Evolutionary conservation across 768 basidiomycete species (phyloP), one percentile per base, ranked within the genome.

Genomic region (Rhizopogon salebrosus): DNA sequence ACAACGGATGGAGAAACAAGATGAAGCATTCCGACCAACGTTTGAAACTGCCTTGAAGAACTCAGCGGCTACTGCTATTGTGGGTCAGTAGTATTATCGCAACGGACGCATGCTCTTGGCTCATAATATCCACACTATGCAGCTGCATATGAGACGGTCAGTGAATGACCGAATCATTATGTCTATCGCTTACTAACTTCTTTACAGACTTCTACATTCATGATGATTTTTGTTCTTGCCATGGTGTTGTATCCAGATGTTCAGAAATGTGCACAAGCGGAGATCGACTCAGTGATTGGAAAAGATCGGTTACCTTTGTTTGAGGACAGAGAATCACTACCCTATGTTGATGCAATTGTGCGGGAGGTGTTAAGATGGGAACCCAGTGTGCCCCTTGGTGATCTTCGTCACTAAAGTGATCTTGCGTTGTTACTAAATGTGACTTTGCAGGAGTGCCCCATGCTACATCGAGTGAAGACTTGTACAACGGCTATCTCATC

Each of bases 261-360:
- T 24, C 60, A 36, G 42, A n/a, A 41, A 26, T 45, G 54, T 16
- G 57, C 53, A 14, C 61, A 60, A 39, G 54, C 48, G 31, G 65
- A 66, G 48, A 54, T 66, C 9, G 61, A 66, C 43, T 43, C 54
- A 0, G 55, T 62, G 29, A 49, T 64, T 3, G 62, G 65, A 13
- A 31, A 39, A 13, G 55, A 59, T n/a, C 49, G 60, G 13, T 42
- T 63, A 9, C 52, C 58, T 4, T 39, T 34, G 1, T 58, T 43
- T 46, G 41, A 54, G 2, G 60, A 62, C 27, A 43, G 54, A 18
- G 29, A 9, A 11, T 49, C 41, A 24, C 36, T 60, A 11, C 58
- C 56, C 2, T 60, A 60, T 34, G 22, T 57, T 22, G 49, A 55
- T n/a, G 55, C 57, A n/a, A 41, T 62, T 18, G 18, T 60, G 3